A percentile compares a stretch with the other conserved stretches of the same genome.
Conservation (phyloP, 2,329 filamentous ascomycete species). For the Diaporthe sp. region DNA sequence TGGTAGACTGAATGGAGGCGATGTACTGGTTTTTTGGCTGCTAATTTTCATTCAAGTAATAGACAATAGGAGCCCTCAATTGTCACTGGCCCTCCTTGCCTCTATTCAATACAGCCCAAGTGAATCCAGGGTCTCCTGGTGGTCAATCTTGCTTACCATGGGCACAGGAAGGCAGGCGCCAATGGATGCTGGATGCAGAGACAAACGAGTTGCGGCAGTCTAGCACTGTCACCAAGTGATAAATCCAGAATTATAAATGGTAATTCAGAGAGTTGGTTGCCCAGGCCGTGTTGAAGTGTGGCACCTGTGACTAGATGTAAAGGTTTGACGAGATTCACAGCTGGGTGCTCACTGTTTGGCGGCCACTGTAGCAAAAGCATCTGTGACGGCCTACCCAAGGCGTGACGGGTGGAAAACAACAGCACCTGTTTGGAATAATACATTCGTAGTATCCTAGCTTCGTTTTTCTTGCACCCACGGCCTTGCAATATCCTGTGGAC, state of each 20-base stretch:
- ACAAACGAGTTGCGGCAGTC: neutral
- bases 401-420: accelerated
- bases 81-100: no score
- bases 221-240: neutral
- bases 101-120: neutral
- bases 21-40: no score
- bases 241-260: neutral
- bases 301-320: neutral
- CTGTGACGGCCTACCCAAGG: neutral
- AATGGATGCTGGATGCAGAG: neutral
- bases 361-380: neutral
- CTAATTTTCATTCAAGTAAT: neutral
- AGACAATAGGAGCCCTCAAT: neutral
- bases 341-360: neutral
- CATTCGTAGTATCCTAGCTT: neutral
- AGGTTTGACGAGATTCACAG: neutral
- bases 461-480: neutral
- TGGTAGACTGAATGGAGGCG: neutral
- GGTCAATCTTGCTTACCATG: neutral
- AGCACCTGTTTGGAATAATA: neutral
- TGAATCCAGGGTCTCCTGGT: neutral
- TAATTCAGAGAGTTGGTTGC: neutral
- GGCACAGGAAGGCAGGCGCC: neutral
- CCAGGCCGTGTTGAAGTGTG: neutral
- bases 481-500: no score